Base-by-base conservation (phyloP, 1,139 yeast species). In the Magnusiomyces fungicola region DNA sequence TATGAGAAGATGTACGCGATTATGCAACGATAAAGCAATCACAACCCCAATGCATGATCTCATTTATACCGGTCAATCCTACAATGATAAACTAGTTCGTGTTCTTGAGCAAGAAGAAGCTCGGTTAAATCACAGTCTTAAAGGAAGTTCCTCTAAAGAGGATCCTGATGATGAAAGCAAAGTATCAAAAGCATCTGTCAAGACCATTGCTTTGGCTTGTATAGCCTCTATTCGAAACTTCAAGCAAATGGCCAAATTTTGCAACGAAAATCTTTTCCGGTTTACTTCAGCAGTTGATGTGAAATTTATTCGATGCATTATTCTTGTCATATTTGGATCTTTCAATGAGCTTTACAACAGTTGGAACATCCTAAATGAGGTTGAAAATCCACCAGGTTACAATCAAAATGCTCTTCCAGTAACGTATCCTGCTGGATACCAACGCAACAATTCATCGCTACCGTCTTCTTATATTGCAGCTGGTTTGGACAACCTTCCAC, bases 341-440 rank as follows among this genome's bases (percentile, higher is more conserved):
- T 78, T 87, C 55, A 76, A 80, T 52, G 97, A 90, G 64, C 68
- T 89, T 44, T 74, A 76, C 56, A 85, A 87, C 62, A 84, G 95
- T 0, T 84, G 85, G 74, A 72, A 72, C 54, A 68, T 45, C 40
- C 45, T 51, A 16, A 51, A 51, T 19, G 47, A 51, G 22, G 36
- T 48, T 16, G 50, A 47, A 19, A 27, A 46, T 19, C 47, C 51
- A 29, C 36, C 44, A 4, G 18, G 29, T 7, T 49, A 49, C 36
- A 19, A 16, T 23, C 4, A 16, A 22, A 7, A 40, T 21, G 30
- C 27, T 27, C 16, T 23, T 19, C 40, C 16, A 5, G 16, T 9
- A 18, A n/a, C n/a, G n/a, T n/a, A n/a, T n/a, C n/a, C n/a, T n/a
- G n/a, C n/a, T n/a, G 46, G 21, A 42, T 41, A 27, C 29, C 22